Conservation (phyloP, 2,329 filamentous ascomycete species). For the Fusarium sp. region DNA sequence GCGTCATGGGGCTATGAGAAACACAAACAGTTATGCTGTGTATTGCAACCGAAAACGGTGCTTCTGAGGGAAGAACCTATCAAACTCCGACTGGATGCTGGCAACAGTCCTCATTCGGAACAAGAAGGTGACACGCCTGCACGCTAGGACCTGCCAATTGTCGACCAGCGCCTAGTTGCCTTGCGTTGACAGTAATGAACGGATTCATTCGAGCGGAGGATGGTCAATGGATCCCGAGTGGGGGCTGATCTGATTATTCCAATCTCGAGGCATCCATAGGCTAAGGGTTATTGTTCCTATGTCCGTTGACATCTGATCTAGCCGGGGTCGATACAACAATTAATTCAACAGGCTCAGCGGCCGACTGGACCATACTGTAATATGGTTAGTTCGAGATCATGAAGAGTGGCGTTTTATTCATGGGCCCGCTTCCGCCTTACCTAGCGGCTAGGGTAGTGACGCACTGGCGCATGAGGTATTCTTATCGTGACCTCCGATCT, state of each 20-base stretch:
- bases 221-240: constrained; percentile 37
- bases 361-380: constrained; percentile 15
- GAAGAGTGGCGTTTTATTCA: constrained; percentile 11
- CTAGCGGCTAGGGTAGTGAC: constrained; percentile 29
- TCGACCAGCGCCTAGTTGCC: constrained; percentile 23
- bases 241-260: constrained; percentile 32
- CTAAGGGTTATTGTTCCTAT: not conserved
- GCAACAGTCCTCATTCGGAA: not conserved
- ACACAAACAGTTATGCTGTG: not conserved
- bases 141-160: constrained; percentile 32
- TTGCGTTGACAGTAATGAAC: constrained; percentile 27
- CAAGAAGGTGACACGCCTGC: constrained; percentile 20
- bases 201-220: constrained; percentile 31
- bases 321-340: not conserved
- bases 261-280: not conserved
- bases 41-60: not conserved
- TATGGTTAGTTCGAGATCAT: constrained; percentile 9
- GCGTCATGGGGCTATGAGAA: not conserved
- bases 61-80: not conserved
- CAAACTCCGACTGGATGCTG: not conserved
- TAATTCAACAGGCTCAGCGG: constrained; percentile 21
- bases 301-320: not conserved
- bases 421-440: constrained; percentile 20
- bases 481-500: constrained; percentile 24
- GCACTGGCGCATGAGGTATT: constrained; percentile 12